Percentiles rank a stretch among this genome's conserved stretches.
Evolutionary conservation across 805 yeast genomes (phyloP).

Genomic region (Kodamaea leandrae): DNA sequence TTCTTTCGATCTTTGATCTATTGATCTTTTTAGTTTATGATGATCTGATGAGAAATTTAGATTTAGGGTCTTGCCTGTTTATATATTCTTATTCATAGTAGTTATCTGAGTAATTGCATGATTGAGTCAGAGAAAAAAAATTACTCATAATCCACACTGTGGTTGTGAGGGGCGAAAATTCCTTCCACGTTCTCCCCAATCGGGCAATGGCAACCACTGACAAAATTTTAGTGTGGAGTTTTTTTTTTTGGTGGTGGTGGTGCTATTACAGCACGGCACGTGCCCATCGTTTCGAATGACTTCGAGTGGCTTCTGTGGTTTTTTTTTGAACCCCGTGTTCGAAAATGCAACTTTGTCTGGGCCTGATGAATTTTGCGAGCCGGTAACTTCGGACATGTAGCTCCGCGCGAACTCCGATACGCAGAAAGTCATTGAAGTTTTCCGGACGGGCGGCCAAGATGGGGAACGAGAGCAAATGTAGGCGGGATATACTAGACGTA

Average conservation of each 20-base stretch:
- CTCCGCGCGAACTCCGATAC: neutral
- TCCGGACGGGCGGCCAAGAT: no score
- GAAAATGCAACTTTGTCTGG: neutral
- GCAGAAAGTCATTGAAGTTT: no score
- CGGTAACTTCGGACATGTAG: neutral
- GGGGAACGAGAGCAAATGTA: no score
- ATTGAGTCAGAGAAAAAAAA: constrained; percentile 6
- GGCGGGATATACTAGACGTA: no score
- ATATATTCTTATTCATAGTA: constrained; percentile 3
- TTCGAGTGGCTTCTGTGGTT: constrained; percentile 1
- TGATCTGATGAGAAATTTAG: neutral
- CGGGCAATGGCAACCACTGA: constrained; percentile 4
- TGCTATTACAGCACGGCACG: constrained; percentile 5
- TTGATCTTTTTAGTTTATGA: neutral
- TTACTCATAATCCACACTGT: constrained; percentile 6
- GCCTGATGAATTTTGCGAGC: neutral
- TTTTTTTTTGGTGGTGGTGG: constrained; percentile 8
- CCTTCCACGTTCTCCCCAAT: constrained; percentile 5
- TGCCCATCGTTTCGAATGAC: neutral
- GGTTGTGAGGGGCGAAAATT: constrained; percentile 9
- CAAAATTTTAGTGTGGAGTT: constrained; percentile 5
- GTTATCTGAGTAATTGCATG: constrained; percentile 6
- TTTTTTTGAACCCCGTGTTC: neutral
- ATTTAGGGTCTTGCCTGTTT: neutral
- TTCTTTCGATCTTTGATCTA: no score